Percentiles rank a stretch among this genome's conserved stretches.
Evolutionary conservation across 352 stramenopile genomes (phyloP).

Genomic region (Globisporangium irregulare): DNA sequence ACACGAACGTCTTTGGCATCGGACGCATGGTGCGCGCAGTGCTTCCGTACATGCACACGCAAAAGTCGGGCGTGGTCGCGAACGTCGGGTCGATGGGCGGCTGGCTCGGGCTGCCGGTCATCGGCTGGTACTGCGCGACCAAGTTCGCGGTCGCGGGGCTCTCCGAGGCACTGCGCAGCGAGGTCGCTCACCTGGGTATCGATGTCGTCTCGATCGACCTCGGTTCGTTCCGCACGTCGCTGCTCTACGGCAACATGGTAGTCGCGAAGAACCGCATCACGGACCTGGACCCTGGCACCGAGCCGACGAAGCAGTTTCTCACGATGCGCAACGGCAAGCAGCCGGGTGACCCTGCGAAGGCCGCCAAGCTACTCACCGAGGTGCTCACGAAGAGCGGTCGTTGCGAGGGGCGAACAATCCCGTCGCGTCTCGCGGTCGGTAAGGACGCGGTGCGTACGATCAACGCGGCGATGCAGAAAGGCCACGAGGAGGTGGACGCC

Average conservation of each 20-base stretch:
- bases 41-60: conserved; percentile 33
- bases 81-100: conserved; percentile 34
- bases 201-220: conserved; percentile 36
- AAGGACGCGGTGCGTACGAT: conserved; percentile 21
- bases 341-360: conserved; percentile 30
- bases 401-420: conserved; percentile 28
- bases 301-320: conserved; percentile 20
- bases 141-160: conserved; percentile 36
- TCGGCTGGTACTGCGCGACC: conserved; percentile 35
- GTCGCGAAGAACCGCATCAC: conserved; percentile 23
- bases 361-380: conserved; percentile 30
- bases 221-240: conserved; percentile 35
- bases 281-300: conserved; percentile 28
- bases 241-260: conserved; percentile 24
- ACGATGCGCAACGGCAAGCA: conserved; percentile 30
- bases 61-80: conserved; percentile 28
- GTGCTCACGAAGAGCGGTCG: conserved; percentile 37
- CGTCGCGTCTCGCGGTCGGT: conserved; percentile 25
- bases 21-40: conserved; percentile 27
- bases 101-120: conserved; percentile 26
- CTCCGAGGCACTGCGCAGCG: conserved; percentile 28
- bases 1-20: conserved; percentile 44
- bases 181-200: conserved; percentile 32
- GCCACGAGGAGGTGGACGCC: neutral
- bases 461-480: neutral